Evolutionary conservation across 1,284 basidiomycete genomes (phyloP).

Genomic region (Rhodotorula sp.): DNA sequence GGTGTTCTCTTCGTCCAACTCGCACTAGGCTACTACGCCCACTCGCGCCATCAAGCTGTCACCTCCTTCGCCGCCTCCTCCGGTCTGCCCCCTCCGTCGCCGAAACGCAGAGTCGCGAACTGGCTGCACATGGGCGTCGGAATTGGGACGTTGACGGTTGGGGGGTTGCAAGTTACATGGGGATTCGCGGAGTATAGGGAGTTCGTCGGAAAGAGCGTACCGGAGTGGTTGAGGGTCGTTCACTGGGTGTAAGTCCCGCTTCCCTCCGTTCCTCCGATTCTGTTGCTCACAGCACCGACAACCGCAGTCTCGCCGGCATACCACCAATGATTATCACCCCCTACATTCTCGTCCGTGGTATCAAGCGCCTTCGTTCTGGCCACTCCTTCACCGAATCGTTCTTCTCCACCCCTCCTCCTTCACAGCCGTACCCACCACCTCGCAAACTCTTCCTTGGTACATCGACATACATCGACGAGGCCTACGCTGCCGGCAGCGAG

Average conservation of each 20-base stretch:
- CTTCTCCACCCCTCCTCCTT: slow-evolving; percentile 7
- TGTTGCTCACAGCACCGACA: not conserved
- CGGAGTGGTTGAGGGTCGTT: slow-evolving; percentile 13
- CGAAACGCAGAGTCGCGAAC: slow-evolving; percentile 6
- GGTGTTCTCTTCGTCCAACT: slow-evolving; percentile 1
- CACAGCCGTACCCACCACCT: not conserved
- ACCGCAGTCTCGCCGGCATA: slow-evolving; percentile 14
- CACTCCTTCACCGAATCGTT: slow-evolving; percentile 21
- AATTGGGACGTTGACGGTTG: slow-evolving; percentile 6
- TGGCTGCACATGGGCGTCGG: slow-evolving; percentile 23
- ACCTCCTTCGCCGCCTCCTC: not conserved
- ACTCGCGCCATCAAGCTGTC: not conserved
- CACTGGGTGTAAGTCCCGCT: slow-evolving; percentile 13
- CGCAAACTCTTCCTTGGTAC: slow-evolving; percentile 20
- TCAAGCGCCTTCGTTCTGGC: slow-evolving; percentile 9
- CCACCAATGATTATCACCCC: slow-evolving; percentile 11
- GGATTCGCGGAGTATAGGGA: slow-evolving; percentile 11
- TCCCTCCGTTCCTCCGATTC: too few relatives aligned
- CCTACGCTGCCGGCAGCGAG: not conserved
- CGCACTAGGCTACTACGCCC: slow-evolving; percentile 1
- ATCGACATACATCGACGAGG: slow-evolving; percentile 9
- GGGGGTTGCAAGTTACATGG: slow-evolving; percentile 21
- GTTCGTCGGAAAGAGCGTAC: not conserved
- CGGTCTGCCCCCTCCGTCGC: not conserved
- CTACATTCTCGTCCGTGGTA: slow-evolving; percentile 19